Evolutionary conservation across 345 rosid species (phyloP).

Genomic region (Fremontodendron californicum): DNA sequence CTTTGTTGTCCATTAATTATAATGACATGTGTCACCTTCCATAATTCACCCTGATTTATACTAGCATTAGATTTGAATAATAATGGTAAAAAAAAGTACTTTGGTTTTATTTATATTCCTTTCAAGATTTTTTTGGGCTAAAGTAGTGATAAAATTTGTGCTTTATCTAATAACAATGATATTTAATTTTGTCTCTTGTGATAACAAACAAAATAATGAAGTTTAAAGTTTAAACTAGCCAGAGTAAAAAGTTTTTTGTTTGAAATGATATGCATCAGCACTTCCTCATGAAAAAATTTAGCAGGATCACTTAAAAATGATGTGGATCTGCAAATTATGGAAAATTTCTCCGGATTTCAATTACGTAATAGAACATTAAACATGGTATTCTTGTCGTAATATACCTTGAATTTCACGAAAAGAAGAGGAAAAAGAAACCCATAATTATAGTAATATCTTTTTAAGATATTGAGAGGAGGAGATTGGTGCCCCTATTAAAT

Average conservation of each 20-base stretch:
- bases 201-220: not conserved
- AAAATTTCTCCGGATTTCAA: not conserved
- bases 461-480: not conserved
- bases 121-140: not conserved
- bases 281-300: not conserved
- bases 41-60: not conserved
- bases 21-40: not conserved
- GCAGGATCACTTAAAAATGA: not conserved
- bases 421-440: too few relatives aligned
- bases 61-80: not conserved
- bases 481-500: not conserved
- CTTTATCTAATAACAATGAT: not conserved
- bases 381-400: not conserved
- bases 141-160: not conserved
- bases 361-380: not conserved
- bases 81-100: not conserved
- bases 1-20: not conserved
- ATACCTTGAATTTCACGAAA: not conserved
- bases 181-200: not conserved
- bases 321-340: not conserved
- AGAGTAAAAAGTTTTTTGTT: not conserved
- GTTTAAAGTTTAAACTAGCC: not conserved
- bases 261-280: not conserved
- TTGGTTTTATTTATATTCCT: not conserved
- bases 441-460: not conserved